These are phyloP conservation scores for Microbotryum intermedium DNA, from an alignment of 1,284 basidiomycete genomes.

Conservation along the genomic window DNA sequence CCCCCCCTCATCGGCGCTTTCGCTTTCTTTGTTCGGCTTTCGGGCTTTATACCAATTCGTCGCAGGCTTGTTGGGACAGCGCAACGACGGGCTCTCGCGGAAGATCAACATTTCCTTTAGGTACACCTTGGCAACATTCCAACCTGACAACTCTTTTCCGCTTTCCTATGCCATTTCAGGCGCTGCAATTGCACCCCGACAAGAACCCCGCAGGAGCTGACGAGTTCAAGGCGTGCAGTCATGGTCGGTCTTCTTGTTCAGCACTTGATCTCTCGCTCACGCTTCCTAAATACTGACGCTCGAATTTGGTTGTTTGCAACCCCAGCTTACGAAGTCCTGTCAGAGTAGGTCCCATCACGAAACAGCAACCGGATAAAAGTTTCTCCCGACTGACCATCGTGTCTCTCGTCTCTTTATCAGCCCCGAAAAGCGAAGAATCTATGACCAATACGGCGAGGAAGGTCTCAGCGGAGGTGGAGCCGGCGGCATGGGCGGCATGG, in stretches of 20 bases:
- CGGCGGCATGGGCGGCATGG: slow-evolving; percentile 69
- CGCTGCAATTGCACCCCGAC: slow-evolving; percentile 72
- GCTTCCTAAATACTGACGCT: neutral
- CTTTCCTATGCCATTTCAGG: slow-evolving; percentile 34
- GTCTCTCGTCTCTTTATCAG: neutral
- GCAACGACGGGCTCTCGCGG: too few species aligned
- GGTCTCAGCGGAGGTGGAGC: slow-evolving; percentile 81
- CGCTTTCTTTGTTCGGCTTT: too few species aligned
- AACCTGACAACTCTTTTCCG: slow-evolving; percentile 21
- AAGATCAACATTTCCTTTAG: neutral
- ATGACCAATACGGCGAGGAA: slow-evolving; percentile 89
- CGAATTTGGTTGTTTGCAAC: neutral
- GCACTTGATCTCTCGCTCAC: too few species aligned
- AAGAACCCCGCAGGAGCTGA: slow-evolving; percentile 50
- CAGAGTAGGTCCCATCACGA: slow-evolving; percentile 58
- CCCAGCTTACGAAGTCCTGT: slow-evolving; percentile 72
- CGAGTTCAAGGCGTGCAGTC: slow-evolving; percentile 93
- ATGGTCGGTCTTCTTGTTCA: slow-evolving; percentile 54
- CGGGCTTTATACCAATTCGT: too few species aligned
- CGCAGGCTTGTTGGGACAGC: too few species aligned
- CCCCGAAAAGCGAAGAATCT: slow-evolving; percentile 41
- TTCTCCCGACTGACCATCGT: slow-evolving; percentile 1
- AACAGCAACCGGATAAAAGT: slow-evolving; percentile 54
- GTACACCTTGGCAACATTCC: slow-evolving; percentile 15
- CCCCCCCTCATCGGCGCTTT: too few species aligned